Percentiles rank a stretch among this genome's conserved stretches.
Conservation (phyloP, 2,329 filamentous ascomycete species). For the Curvularia lunata region DNA sequence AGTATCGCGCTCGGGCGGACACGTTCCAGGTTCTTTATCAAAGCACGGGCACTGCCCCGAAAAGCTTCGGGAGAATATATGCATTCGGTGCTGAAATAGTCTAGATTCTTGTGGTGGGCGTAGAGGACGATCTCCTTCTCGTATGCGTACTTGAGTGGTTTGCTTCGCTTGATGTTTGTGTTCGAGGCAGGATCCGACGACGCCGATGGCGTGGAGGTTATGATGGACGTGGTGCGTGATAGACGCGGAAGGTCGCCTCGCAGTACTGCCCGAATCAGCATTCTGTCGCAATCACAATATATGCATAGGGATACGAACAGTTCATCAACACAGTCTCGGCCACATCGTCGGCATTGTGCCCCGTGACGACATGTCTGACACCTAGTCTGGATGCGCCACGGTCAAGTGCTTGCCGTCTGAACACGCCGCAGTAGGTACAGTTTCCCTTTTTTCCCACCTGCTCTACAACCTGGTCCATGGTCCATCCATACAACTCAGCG, state of each 20-base stretch:
- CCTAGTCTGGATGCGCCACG: conserved; percentile 85
- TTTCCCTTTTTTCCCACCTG: conserved; percentile 98
- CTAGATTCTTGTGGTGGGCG: conserved; percentile 92
- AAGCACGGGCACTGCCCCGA: conserved; percentile 82
- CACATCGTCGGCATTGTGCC: conserved; percentile 96
- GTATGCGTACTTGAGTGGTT: conserved; percentile 97
- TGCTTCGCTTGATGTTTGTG: conserved; percentile 93
- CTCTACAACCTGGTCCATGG: conserved; percentile 98
- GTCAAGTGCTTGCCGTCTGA: conserved; percentile 90
- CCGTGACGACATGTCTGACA: conserved; percentile 93
- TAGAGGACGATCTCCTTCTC: conserved; percentile 99
- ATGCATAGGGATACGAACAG: conserved; percentile 37
- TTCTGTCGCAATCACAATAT: neutral
- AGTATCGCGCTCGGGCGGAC: conserved; percentile 93
- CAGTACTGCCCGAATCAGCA: conserved; percentile 60
- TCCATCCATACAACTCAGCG: conserved; percentile 94
- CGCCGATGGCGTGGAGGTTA: conserved; percentile 64
- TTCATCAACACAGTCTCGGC: conserved; percentile 99
- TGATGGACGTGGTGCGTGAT: conserved; percentile 86
- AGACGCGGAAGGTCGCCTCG: conserved; percentile 87
- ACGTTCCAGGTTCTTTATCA: conserved; percentile 95
- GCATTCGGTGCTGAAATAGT: conserved; percentile 98
- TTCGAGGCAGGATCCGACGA: conserved; percentile 60
- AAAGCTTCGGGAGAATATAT: conserved; percentile 98
- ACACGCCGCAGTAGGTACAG: conserved; percentile 98